Evolutionary conservation across 2,329 filamentous ascomycete species (phyloP), one percentile per base, ranked within the genome.

Genomic region (Calonectria pteridis): DNA sequence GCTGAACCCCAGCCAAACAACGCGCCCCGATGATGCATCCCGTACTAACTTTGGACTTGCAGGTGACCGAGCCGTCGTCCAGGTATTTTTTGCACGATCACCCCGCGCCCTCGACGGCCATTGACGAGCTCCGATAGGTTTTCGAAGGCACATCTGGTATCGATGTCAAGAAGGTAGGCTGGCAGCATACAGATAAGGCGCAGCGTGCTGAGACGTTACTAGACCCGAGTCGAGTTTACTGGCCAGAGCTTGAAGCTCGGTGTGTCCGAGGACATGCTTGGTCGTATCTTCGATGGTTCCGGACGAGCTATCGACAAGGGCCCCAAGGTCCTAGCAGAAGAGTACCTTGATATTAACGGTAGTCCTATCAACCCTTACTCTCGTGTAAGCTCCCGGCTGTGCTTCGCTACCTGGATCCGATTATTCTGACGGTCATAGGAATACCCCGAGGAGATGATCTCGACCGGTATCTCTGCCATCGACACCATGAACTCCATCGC

Each of bases 361-460:
- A 97, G 93, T 86, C 96, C 97, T 73, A 99, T 99, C 88, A 99
- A 99, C 89, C 97, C 97, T 75, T 98, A 97, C 89, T 96, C 96
- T 75, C 93, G 97, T 89, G 96, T 97, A 91, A 81, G 91, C 83
- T 69, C 64, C 28, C 37, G 9, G 18, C 23, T 2, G 16, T 26
- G 18, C 20, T 29, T 64, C 20, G 11, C 6, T n/a, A 20, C 14
- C n/a, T 64, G 18, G 23, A 23, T 29, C 37, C n/a, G 2, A 16
- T 20, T 50, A 31, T 66, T 69, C 78, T 82, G 69, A 82, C 74
- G 46, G 67, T 43, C 51, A 29, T 77, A 97, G 95, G 95, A 98
- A 80, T 99, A 99, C 84, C 97, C 97, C 82, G 97, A 99, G 89
- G 97, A 99, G 88, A 99, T 99, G 96, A 98, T 99, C 82, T 97